phyloP scores from a whole-genome alignment of 176 grass and related monocot genomes.

The Triticum timopheevii region DNA sequence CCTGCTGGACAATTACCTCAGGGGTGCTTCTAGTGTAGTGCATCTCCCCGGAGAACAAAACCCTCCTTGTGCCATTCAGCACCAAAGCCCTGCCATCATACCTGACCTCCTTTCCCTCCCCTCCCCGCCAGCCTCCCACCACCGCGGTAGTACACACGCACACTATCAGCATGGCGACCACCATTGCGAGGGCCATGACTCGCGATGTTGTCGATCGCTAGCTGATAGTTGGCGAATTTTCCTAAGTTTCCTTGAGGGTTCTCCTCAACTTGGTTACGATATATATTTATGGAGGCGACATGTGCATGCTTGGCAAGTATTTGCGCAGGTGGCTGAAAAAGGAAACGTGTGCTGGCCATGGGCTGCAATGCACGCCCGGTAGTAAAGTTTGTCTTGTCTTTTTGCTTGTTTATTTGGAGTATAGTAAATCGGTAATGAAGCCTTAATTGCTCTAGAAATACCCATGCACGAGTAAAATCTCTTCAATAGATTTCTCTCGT shows the following conservation, averaged over 20 bases:
- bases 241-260: background rate
- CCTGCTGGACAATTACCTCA: slow-evolving; percentile 30
- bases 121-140: background rate
- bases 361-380: background rate
- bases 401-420: background rate
- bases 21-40: slow-evolving; percentile 84
- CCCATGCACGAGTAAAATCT: background rate
- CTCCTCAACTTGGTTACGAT: background rate
- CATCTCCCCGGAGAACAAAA: slow-evolving; percentile 73
- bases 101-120: slow-evolving; percentile 22
- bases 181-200: background rate
- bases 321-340: background rate
- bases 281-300: background rate
- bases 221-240: background rate
- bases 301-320: background rate
- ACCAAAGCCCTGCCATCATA: slow-evolving; percentile 59
- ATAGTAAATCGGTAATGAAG: background rate
- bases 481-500: background rate
- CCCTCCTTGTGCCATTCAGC: slow-evolving; percentile 50
- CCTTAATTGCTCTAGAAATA: background rate
- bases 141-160: background rate
- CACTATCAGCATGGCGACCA: background rate
- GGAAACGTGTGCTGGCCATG: background rate
- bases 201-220: background rate
- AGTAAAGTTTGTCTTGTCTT: background rate